Conservation (phyloP, 306 rosid species). For the Corylus americana region DNA sequence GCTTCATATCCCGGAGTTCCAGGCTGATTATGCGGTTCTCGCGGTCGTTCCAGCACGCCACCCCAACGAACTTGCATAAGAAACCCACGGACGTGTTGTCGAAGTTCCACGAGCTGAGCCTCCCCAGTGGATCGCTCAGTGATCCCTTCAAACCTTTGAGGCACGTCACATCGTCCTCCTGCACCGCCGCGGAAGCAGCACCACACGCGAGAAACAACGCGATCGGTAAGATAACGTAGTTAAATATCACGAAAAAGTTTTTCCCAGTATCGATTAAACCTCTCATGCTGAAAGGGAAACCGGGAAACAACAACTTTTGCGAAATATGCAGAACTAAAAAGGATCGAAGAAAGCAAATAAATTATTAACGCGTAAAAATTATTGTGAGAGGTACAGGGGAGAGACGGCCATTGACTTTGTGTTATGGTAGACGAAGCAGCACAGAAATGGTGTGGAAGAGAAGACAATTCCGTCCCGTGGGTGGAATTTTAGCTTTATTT, state of each 20-base stretch:
- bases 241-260: not conserved
- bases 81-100: slow-evolving; percentile 54
- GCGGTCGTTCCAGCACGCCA: slow-evolving; percentile 68
- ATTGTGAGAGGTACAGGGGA: not conserved
- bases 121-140: slow-evolving; percentile 35
- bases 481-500: not conserved
- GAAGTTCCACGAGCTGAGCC: slow-evolving; percentile 57
- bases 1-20: slow-evolving; percentile 48
- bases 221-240: not conserved
- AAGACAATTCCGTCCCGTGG: not conserved
- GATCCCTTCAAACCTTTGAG: slow-evolving; percentile 47
- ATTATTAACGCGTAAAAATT: not conserved
- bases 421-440: not conserved
- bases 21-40: slow-evolving; percentile 69
- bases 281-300: slow-evolving; percentile 13
- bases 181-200: slow-evolving; percentile 33
- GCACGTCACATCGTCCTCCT: slow-evolving; percentile 61
- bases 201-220: slow-evolving; percentile 13
- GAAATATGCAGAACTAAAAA: not conserved
- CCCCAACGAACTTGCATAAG: slow-evolving; percentile 68
- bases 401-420: slow-evolving; percentile 32
- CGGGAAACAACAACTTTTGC: not conserved
- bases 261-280: not conserved
- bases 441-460: slow-evolving; percentile 18
- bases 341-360: not conserved